A percentile compares a stretch with the other conserved stretches of the same genome.
These are phyloP conservation scores for Annulohypoxylon stygium DNA, from an alignment of 495 filamentous ascomycete species.

Conservation along the genomic window DNA sequence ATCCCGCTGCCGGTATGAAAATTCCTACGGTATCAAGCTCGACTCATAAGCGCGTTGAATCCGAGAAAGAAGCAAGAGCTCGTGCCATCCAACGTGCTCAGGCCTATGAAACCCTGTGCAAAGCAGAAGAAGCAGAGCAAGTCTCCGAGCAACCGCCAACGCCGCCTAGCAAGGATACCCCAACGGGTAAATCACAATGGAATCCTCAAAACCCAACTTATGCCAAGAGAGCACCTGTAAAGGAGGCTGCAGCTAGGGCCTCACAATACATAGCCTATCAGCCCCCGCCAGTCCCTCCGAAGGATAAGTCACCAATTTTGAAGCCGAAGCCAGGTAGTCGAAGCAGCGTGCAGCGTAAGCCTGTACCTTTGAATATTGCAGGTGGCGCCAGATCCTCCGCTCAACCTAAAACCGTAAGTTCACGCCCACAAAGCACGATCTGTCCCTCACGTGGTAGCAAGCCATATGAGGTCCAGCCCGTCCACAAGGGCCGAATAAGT, in stretches of 20 bases:
- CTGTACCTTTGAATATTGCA: neutral
- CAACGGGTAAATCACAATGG: neutral
- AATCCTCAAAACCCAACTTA: conserved; percentile 28
- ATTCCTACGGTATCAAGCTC: neutral
- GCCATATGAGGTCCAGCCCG: neutral
- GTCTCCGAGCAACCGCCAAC: neutral
- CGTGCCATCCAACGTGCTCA: conserved; percentile 14
- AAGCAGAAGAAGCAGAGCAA: neutral
- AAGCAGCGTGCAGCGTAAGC: neutral
- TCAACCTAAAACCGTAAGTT: neutral
- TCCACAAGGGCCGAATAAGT: neutral
- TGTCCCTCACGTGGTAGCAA: neutral
- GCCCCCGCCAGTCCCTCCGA: neutral
- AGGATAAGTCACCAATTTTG: neutral
- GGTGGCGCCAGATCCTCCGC: neutral
- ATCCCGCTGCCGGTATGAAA: neutral
- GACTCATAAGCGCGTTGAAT: neutral
- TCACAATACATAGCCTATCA: conserved; percentile 5
- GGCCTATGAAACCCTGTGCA: conserved; percentile 25
- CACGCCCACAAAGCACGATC: neutral
- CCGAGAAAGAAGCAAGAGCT: neutral
- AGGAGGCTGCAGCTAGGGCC: neutral
- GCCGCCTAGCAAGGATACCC: neutral
- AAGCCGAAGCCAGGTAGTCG: neutral
- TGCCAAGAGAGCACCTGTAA: neutral